A percentile compares a stretch with the other conserved stretches of the same genome.
phyloP scores from a whole-genome alignment of 345 rosid genomes.

The Citrus hindsii region DNA sequence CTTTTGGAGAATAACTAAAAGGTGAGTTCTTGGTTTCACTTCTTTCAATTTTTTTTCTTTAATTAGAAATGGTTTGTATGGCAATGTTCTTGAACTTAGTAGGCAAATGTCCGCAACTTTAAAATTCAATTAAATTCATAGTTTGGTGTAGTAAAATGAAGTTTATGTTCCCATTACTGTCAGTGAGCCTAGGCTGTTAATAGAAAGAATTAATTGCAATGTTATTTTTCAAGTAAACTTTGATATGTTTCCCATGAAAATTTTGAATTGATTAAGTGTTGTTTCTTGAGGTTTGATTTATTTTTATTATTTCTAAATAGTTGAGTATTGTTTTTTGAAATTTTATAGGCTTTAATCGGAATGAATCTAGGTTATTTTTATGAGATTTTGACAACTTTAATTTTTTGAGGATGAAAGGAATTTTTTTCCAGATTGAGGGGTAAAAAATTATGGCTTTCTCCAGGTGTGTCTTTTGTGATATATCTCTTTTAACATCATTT shows the following conservation, averaged over 20 bases:
- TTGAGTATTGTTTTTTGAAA: neutral
- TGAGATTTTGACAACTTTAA: constrained; percentile 12
- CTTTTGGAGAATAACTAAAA: too few species aligned
- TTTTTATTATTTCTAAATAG: neutral
- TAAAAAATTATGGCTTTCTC: neutral
- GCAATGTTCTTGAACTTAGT: neutral
- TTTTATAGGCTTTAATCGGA: neutral
- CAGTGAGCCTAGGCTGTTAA: neutral
- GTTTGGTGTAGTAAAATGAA: neutral
- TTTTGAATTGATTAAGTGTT: neutral
- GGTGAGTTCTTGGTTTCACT: too few species aligned
- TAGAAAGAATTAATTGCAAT: neutral
- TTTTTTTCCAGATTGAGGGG: constrained; percentile 33
- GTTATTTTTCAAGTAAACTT: neutral
- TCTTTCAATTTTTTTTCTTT: too few species aligned
- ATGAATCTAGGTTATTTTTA: neutral
- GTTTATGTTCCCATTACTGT: neutral
- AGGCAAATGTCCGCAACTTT: neutral
- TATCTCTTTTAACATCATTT: too few species aligned
- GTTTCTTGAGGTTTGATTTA: neutral
- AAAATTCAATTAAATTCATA: neutral
- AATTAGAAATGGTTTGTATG: neutral
- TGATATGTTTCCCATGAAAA: neutral
- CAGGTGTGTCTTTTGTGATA: too few species aligned
- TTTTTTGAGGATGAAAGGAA: constrained; percentile 54